phyloP scores from a whole-genome alignment of 495 filamentous ascomycete genomes.

The Xylaria longipes region DNA sequence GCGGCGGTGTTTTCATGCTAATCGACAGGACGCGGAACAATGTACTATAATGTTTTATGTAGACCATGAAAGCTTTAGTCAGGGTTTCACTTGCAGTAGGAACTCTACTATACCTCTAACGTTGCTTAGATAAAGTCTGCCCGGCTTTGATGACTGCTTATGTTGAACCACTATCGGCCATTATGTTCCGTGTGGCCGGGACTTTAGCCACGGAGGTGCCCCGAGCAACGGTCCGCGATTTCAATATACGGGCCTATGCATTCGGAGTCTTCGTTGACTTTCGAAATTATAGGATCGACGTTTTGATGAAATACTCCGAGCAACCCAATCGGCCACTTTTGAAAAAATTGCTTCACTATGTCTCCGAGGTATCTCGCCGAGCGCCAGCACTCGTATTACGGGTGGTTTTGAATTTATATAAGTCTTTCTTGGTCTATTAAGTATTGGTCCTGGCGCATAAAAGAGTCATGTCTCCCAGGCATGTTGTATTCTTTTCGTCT shows the following conservation, averaged over 20 bases:
- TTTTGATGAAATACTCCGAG: conserved; percentile 3
- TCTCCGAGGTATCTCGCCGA: conserved; percentile 24
- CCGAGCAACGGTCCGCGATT: not conserved
- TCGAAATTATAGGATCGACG: not conserved
- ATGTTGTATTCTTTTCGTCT: not conserved
- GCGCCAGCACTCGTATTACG: not conserved
- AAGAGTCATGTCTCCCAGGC: not conserved
- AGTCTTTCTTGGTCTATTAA: not conserved
- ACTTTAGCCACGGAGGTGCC: conserved; percentile 15
- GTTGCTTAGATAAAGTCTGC: conserved; percentile 9
- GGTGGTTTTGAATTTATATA: not conserved
- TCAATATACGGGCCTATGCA: conserved; percentile 12
- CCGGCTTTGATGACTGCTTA: not conserved
- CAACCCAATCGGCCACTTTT: conserved; percentile 8
- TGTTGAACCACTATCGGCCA: not conserved
- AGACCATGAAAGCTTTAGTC: not conserved
- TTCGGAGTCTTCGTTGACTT: not conserved
- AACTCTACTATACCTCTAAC: not conserved
- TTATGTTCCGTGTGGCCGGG: conserved; percentile 12
- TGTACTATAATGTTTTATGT: no score
- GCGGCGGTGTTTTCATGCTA: not conserved
- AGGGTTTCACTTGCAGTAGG: not conserved
- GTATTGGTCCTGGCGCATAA: not conserved
- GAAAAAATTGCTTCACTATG: not conserved
- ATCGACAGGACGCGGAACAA: not conserved